Conservation (phyloP, 306 rosid genomes). For the Cucumis hystrix region DNA sequence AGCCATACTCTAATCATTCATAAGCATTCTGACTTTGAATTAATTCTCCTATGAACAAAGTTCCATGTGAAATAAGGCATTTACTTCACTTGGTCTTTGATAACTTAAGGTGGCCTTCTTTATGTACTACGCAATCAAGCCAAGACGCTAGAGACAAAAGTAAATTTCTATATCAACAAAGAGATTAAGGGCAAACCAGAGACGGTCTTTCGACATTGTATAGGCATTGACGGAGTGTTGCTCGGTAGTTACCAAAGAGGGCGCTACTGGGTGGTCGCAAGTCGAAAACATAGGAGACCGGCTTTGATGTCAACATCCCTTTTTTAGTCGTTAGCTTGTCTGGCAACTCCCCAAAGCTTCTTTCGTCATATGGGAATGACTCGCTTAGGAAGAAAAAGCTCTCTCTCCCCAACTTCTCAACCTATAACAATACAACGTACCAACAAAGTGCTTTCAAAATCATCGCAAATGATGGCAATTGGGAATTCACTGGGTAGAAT, state of each 20-base stretch:
- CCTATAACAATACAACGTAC: constrained; percentile 36
- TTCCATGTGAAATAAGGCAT: background rate
- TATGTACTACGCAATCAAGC: background rate
- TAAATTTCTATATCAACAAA: background rate
- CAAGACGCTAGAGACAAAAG: background rate
- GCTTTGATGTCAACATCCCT: constrained; percentile 40
- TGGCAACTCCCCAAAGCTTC: constrained; percentile 41
- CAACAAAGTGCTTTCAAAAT: background rate
- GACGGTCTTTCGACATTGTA: constrained; percentile 7
- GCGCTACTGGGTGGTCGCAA: constrained; percentile 26
- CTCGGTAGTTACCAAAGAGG: constrained; percentile 29
- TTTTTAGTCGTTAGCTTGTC: constrained; percentile 28
- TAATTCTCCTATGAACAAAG: background rate
- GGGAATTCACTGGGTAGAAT: background rate
- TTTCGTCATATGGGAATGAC: constrained; percentile 62
- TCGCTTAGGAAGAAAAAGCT: constrained; percentile 49
- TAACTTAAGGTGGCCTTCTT: background rate
- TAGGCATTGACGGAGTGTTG: constrained; percentile 19
- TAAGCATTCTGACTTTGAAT: background rate
- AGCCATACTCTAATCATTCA: background rate
- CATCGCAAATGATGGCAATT: background rate
- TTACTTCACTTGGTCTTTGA: background rate
- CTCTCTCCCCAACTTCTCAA: constrained; percentile 59
- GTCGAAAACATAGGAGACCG: constrained; percentile 53
- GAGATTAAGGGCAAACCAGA: background rate